Evolutionary conservation across 495 filamentous ascomycete species (phyloP).

Genomic region (Aspergillus mulundensis): DNA sequence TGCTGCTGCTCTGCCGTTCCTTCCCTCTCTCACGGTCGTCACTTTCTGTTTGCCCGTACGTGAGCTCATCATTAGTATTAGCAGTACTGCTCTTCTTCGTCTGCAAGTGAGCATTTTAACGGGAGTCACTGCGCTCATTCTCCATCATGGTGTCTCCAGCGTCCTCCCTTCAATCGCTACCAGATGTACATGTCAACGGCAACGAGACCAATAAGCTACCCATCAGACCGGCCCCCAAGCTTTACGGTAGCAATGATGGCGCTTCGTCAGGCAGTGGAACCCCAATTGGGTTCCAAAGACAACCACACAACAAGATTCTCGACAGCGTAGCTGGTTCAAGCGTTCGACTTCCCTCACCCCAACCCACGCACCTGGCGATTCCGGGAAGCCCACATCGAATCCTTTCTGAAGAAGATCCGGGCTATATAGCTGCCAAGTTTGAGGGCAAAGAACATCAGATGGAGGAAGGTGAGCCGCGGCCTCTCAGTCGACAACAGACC

Average conservation of each 20-base stretch:
- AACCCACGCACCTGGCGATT: constrained; percentile 85
- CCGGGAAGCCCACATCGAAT: constrained; percentile 59
- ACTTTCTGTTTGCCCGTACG: not conserved
- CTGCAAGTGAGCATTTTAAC: not conserved
- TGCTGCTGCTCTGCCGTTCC: not conserved
- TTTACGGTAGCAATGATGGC: constrained; percentile 33
- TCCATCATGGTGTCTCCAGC: constrained; percentile 36
- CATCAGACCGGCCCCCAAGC: constrained; percentile 33
- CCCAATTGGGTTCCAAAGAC: constrained; percentile 47
- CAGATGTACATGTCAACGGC: constrained; percentile 33
- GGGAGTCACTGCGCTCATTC: not conserved
- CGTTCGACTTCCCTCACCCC: constrained; percentile 74
- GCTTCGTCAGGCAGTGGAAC: constrained; percentile 39
- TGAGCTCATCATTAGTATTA: constrained; percentile 5
- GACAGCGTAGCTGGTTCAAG: constrained; percentile 57
- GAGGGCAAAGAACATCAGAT: constrained; percentile 94
- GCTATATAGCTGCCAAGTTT: constrained; percentile 93
- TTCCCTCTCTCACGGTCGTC: not conserved
- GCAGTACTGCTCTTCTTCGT: not conserved
- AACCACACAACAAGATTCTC: constrained; percentile 58
- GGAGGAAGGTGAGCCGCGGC: constrained; percentile 62
- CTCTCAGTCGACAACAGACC: not conserved
- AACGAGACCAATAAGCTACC: constrained; percentile 31
- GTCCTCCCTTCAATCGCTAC: constrained; percentile 25
- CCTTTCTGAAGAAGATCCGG: constrained; percentile 84